These are phyloP conservation scores for Dipodascopsis uninucleata DNA, from an alignment of 805 yeast genomes.

Conservation along the genomic window DNA sequence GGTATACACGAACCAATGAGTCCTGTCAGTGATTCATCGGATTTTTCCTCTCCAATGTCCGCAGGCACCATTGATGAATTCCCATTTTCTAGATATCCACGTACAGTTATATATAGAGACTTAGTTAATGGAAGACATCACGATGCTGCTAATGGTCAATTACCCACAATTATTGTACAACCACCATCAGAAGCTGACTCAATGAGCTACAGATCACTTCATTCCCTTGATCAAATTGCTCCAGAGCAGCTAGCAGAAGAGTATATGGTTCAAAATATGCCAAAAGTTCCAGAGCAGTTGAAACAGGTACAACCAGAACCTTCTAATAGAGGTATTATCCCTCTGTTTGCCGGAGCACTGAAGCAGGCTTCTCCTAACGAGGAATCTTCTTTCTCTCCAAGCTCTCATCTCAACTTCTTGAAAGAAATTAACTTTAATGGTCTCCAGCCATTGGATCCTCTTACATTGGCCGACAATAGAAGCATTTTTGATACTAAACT, in stretches of 20 bases:
- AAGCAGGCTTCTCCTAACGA: neutral
- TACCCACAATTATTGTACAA: constrained; percentile 1
- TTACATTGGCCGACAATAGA: neutral
- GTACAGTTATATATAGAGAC: neutral
- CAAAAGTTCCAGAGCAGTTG: neutral
- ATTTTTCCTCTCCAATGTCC: constrained; percentile 1
- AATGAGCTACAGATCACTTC: neutral
- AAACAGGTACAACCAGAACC: neutral
- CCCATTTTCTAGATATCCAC: constrained; percentile 1
- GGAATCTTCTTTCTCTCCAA: neutral
- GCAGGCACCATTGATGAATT: neutral
- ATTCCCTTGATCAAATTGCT: neutral
- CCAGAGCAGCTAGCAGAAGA: neutral
- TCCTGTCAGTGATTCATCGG: no score
- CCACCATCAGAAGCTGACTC: neutral
- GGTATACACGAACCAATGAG: no score
- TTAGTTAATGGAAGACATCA: neutral
- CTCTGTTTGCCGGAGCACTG: neutral
- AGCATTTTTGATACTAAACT: neutral
- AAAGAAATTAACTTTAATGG: no score
- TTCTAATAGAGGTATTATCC: constrained; percentile 1
- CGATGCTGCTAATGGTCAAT: constrained; percentile 1
- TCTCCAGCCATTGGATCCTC: neutral
- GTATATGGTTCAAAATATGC: neutral
- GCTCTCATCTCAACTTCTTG: no score